Conservation (phyloP, 139 green algal species). For the Ostreobium quekettii region DNA sequence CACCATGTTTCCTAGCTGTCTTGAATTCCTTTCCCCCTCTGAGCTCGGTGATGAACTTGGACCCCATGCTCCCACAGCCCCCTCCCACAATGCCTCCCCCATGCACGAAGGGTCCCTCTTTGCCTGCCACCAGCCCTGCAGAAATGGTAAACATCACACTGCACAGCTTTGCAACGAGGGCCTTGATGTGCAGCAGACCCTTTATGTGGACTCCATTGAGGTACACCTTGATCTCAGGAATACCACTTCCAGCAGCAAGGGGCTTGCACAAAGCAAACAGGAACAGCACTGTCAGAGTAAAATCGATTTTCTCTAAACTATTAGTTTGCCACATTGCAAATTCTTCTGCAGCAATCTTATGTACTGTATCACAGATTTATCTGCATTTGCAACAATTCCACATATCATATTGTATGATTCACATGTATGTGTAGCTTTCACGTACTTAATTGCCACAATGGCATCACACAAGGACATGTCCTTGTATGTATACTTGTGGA, state of each 20-base stretch:
- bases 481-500: too few relatives aligned
- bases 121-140: conserved; percentile 61
- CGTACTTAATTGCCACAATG: too few relatives aligned
- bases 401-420: background rate
- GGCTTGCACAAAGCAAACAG: conserved; percentile 33
- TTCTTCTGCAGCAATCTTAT: background rate
- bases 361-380: background rate
- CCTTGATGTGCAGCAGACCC: conserved; percentile 50
- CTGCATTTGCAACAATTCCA: background rate
- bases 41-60: conserved; percentile 16
- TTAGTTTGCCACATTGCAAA: background rate
- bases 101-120: conserved; percentile 66
- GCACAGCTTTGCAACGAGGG: conserved; percentile 59
- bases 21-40: conserved; percentile 21
- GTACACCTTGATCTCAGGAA: conserved; percentile 71
- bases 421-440: background rate
- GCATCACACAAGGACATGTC: too few relatives aligned
- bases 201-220: conserved; percentile 62
- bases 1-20: conserved; percentile 28
- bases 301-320: background rate
- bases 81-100: conserved; percentile 25
- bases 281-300: background rate
- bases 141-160: conserved; percentile 62
- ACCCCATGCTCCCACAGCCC: conserved; percentile 42
- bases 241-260: conserved; percentile 53